Conservation (phyloP, 768 basidiomycete genomes). For the Paxillus involutus region DNA sequence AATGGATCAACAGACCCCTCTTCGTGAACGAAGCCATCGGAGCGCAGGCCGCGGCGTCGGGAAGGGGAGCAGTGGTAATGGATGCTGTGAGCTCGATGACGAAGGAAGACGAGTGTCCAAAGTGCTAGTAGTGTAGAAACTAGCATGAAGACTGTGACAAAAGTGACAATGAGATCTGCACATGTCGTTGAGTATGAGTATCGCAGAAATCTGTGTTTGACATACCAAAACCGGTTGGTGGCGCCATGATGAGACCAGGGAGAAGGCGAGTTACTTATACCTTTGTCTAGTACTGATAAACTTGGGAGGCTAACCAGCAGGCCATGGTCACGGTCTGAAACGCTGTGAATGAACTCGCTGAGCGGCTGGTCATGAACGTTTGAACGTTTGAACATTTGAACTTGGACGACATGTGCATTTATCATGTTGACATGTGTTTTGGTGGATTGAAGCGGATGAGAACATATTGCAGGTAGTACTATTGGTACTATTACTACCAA, state of each 20-base stretch:
- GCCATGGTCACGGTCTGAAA: neutral
- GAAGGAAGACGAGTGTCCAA: neutral
- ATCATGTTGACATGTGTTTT: slow-evolving; percentile 27
- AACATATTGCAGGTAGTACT: neutral
- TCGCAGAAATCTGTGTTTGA: neutral
- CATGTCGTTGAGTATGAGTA: neutral
- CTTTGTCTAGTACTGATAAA: no score
- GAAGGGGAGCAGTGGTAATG: neutral
- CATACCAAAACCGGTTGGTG: neutral
- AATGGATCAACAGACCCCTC: neutral
- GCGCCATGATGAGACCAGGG: neutral
- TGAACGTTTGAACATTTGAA: no score
- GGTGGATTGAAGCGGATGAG: neutral
- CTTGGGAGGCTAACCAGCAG: neutral
- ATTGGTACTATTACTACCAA: neutral
- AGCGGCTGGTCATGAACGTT: neutral
- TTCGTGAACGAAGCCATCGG: neutral
- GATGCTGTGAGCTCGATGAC: no score
- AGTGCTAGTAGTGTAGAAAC: neutral
- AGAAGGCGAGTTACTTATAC: neutral
- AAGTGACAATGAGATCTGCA: neutral
- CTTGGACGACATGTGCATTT: neutral
- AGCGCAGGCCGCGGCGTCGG: neutral
- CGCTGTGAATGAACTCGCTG: neutral
- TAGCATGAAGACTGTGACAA: neutral